Base-by-base conservation (phyloP, 75 land plant genomes). In the Sequoia sempervirens region DNA sequence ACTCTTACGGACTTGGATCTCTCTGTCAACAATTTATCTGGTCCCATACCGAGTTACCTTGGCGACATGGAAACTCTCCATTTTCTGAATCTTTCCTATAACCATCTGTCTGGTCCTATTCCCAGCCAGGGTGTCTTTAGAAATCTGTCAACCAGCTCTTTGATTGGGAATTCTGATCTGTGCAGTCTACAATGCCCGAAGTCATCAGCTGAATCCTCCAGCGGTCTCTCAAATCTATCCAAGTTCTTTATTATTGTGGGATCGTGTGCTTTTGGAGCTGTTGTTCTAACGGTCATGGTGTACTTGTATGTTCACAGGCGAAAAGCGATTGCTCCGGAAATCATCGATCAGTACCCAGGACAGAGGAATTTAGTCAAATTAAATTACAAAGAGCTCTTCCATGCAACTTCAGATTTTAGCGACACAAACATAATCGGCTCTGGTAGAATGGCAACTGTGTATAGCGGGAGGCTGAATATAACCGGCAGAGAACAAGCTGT, bases 31-130 rank as follows among this genome's bases (percentile, higher is more conserved):
- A 43, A 43, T 43, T 43, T 43, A 43, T 43, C 46, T 43, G 46
- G 46, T 43, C 5, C 46, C 46, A 43, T 43, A 43, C 46, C 46
- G 5, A 23, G 81, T 88, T 23, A 93, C 95, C 36, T 18, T 43
- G 20, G 58, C 94, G 4, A 93, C 96, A 0, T 83, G 79, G 61
- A 87, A 83, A 15, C 53, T 93, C 86, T 83, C 41, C 87, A 88
- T 82, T 28, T 37, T 28, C 88, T 88, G 18, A 85, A 85, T 30
- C 80, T 89, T 13, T 74, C 45, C 41, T 41, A 82, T n/a, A 43
- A 43, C 46, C 46, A 43, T 43, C 46, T 43, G 46, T 43, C 46
- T 43, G 46, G 46, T 43, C 7, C 46, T 43, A 43, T 43, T 43
- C 46, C 46, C 46, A 6, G 46, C 46, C 46, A 5, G 46, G 46